These are phyloP conservation scores for Colletotrichum horii DNA, from an alignment of 2,329 filamentous ascomycete genomes.

Conservation along the genomic window DNA sequence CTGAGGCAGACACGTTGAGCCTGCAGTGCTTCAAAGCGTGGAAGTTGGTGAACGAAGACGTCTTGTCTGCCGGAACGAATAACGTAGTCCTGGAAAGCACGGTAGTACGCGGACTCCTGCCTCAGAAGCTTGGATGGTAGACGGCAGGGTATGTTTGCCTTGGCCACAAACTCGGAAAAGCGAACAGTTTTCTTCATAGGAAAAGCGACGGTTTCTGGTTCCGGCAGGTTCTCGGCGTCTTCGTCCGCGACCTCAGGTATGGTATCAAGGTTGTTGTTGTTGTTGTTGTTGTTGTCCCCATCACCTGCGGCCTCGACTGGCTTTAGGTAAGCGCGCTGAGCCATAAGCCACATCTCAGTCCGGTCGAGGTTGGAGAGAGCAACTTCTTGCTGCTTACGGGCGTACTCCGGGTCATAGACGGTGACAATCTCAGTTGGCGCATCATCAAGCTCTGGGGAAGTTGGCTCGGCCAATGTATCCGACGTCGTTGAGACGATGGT, in stretches of 20 bases:
- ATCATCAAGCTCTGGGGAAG: constrained; percentile 58
- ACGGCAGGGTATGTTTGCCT: constrained; percentile 50
- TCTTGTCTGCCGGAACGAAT: constrained; percentile 72
- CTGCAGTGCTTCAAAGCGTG: constrained; percentile 88
- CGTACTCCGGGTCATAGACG: constrained; percentile 78
- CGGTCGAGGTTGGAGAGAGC: constrained; percentile 80
- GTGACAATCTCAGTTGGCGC: constrained; percentile 68
- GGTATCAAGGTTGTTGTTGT: constrained; percentile 32
- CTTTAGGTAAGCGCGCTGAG: constrained; percentile 79
- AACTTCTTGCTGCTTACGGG: constrained; percentile 72
- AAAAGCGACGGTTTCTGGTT: constrained; percentile 28
- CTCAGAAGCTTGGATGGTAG: constrained; percentile 58
- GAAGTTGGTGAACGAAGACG: constrained; percentile 82
- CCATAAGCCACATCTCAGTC: constrained; percentile 84
- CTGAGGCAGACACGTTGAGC: constrained; percentile 78
- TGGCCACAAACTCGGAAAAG: constrained; percentile 64
- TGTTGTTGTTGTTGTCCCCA: constrained; percentile 17
- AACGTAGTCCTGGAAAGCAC: constrained; percentile 80
- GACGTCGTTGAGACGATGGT: constrained; percentile 33
- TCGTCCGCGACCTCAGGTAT: constrained; percentile 39
- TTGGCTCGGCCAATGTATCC: constrained; percentile 33
- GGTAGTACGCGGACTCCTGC: constrained; percentile 83
- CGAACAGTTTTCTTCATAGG: constrained; percentile 75
- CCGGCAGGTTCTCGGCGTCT: constrained; percentile 31
- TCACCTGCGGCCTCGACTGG: constrained; percentile 60